Evolutionary conservation across 768 basidiomycete genomes (phyloP), one percentile per base, ranked within the genome.

Genomic region (Russula brevipes): DNA sequence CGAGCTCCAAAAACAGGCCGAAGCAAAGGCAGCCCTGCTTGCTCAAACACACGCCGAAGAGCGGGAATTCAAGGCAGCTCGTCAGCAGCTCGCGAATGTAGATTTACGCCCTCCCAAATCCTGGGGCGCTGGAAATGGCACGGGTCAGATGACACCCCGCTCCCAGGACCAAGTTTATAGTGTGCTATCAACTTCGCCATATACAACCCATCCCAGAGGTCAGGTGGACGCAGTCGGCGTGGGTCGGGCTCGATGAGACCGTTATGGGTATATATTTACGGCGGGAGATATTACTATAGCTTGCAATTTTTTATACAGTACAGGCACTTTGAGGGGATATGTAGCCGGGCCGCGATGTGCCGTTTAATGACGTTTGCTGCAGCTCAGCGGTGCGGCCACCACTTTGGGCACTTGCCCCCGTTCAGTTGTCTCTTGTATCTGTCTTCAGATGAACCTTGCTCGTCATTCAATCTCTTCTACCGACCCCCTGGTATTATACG

Each of bases 21-120:
- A 93, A 70, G 85, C 84, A 24, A 85, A 83, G 65, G 91, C 91
- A 4, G 88, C 86, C 5, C 72, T 89, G 47, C 74, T 89, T 16
- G 90, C 88, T n/a, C 87, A 91, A 76, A 88, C 82, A 64, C 85
- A 88, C 69, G 82, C 84, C 50, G 90, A 92, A 72, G 90, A 92
- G 71, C 77, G 81, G 65, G 90, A 92, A 71, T 92, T 92, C 76
- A 87, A 83, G 72, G 85, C 86, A 42, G 90, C 89, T 46, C 82
- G 90, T 12, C 85, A 87, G 76, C 86, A 88, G 72, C 85, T 92
- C 51, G 87, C 85, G 2, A 79, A 81, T 67, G 83, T 92, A 60
- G 88, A 86, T 64, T 72, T 91, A 57, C 85, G 84, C 33, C 90
- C 90, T 33, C 90, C 90, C 55, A 88, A 84, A 72, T 79, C 85